Base-by-base conservation (phyloP, 2,329 filamentous ascomycete genomes). In the Xylariaceae sp. region DNA sequence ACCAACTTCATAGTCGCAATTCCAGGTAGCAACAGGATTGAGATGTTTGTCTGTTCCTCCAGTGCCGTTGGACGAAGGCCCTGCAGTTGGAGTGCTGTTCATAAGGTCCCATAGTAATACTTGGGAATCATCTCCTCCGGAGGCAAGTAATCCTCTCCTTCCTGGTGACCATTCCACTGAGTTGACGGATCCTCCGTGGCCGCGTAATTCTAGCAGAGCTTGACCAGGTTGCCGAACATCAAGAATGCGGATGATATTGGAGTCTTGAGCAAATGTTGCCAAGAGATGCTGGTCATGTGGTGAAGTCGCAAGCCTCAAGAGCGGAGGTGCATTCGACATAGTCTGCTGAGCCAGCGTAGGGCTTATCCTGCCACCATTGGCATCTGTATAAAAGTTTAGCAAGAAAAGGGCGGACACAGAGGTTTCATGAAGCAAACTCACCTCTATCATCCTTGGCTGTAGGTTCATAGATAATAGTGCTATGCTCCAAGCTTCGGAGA, bases 391-490 rank as follows among this genome's bases (percentile, higher is more conserved):
- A 14, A 5, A 36, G 16, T 4, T 34, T 23, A 26, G 23, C 3
- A 12, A 8, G 9, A 34, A 23, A 40, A 7, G 16, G 14, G 23
- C 12, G 16, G n/a, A n/a, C n/a, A 11, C 7, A 17, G 12, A 11
- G 3, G 16, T 31, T 29, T 16, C n/a, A 40, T 19, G 37, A 21
- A 26, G 19, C 6, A 3, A 26, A 71, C 78, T 64, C 78, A 92
- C 90, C 83, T 79, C 85, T 78, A 40, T 88, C 86, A 60, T 89
- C 87, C 76, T 97, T 97, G 65, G 92, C 90, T 0, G 91, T 94
- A 4, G 95, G 95, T 75, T 99, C 95, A 73, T 99, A 99, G 63
- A 99, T 99, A 73, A 99, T 99, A 47, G 95, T 99, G 65, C 93
- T 97, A 74, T 99, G 95, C 73, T 99, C 95, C 50, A 99, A 78